Conservation (phyloP, 179 eudicot species). For the Corrigiola litoralis region DNA sequence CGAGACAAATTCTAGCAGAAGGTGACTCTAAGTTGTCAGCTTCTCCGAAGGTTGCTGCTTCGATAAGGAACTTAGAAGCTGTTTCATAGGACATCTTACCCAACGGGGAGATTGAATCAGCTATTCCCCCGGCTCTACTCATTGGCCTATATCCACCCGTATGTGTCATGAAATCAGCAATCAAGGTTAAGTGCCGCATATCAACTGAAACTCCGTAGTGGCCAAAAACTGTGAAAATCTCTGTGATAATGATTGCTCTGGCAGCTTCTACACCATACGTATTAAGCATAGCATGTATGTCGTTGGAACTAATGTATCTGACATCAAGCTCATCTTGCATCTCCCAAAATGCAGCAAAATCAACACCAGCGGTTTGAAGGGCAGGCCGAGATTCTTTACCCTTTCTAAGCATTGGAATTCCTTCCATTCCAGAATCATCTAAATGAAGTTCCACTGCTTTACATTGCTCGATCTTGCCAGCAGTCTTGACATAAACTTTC, state of each 20-base stretch:
- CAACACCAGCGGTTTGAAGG: conserved; percentile 81
- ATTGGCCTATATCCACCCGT: conserved; percentile 70
- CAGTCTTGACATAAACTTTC: conserved; percentile 68
- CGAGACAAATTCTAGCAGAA: conserved; percentile 79
- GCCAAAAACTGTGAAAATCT: conserved; percentile 69
- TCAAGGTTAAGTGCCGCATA: conserved; percentile 71
- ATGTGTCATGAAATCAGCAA: conserved; percentile 92
- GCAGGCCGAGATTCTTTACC: conserved; percentile 47
- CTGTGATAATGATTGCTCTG: conserved; percentile 63
- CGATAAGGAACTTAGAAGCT: conserved; percentile 79
- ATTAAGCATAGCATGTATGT: conserved; percentile 53
- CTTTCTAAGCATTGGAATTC: conserved; percentile 49
- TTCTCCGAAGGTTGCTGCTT: conserved; percentile 54
- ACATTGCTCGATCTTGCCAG: conserved; percentile 79
- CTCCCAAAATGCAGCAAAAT: conserved; percentile 72
- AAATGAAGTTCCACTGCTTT: conserved; percentile 46
- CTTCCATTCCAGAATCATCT: conserved; percentile 31
- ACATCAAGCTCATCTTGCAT: conserved; percentile 78
- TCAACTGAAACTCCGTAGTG: conserved; percentile 88
- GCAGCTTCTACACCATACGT: conserved; percentile 98
- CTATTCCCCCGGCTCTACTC: conserved; percentile 79
- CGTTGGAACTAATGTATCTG: conserved; percentile 62
- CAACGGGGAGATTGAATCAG: conserved; percentile 69
- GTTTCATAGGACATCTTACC: conserved; percentile 87
- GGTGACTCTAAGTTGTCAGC: conserved; percentile 79